A percentile compares a stretch with the other conserved stretches of the same genome.
Conservation (phyloP, 192 early-diverging fungal species). For the Backusella sp. region DNA sequence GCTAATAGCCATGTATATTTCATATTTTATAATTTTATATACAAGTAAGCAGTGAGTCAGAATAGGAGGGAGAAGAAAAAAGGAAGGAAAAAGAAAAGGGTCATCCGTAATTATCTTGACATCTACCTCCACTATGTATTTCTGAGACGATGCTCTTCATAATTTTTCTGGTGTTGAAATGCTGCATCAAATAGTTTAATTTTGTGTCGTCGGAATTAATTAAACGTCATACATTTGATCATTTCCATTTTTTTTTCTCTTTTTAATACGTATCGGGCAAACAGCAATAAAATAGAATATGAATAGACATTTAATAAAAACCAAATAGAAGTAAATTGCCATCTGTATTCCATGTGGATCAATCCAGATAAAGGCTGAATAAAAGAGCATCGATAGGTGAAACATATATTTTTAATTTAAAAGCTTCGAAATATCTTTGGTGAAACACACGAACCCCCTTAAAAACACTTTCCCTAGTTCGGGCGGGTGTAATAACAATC, state of each 20-base stretch:
- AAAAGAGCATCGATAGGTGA: background rate
- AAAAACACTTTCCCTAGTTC: background rate
- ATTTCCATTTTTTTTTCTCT: background rate
- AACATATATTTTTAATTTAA: conserved; percentile 1
- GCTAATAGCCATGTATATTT: background rate
- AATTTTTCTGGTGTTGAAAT: background rate
- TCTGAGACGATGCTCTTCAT: background rate
- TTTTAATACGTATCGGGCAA: background rate
- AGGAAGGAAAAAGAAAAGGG: background rate
- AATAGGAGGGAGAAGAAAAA: background rate
- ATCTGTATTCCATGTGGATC: background rate
- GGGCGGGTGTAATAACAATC: conserved; percentile 2
- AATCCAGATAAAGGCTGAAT: background rate
- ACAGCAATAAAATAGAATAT: background rate
- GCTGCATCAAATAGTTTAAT: background rate
- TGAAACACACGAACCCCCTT: background rate
- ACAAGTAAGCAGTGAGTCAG: background rate
- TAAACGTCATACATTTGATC: background rate
- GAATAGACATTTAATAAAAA: background rate
- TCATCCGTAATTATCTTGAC: background rate
- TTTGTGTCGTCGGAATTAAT: background rate
- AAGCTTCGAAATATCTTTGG: conserved; percentile 3
- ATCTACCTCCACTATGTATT: background rate
- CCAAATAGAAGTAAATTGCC: background rate
- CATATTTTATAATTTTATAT: background rate